These are phyloP conservation scores for Ophiocordyceps camponoti-saundersi DNA, from an alignment of 2,329 filamentous ascomycete genomes.

Conservation along the genomic window DNA sequence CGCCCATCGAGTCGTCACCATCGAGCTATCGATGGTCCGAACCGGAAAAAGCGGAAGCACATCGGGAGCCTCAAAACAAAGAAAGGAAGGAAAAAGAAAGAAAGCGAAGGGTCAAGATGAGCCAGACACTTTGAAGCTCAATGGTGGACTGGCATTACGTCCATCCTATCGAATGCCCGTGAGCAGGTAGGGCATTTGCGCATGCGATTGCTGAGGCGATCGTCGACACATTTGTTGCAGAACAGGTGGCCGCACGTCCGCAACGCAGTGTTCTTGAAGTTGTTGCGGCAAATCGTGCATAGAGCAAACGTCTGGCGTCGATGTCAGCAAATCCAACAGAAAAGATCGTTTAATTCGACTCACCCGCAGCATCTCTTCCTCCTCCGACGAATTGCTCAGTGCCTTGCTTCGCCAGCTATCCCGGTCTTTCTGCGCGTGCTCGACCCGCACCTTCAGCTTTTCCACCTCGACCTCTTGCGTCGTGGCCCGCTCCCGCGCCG, in stretches of 20 bases:
- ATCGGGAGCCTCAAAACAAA: no score
- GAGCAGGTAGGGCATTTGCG: slow-evolving; percentile 93
- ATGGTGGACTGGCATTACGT: slow-evolving; percentile 60
- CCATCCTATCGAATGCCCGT: slow-evolving; percentile 77
- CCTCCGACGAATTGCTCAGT: slow-evolving; percentile 62
- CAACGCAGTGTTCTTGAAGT: slow-evolving; percentile 86
- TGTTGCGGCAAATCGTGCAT: slow-evolving; percentile 81
- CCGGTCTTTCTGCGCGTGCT: slow-evolving; percentile 65
- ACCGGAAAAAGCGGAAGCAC: neutral
- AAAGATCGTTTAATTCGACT: slow-evolving; percentile 22
- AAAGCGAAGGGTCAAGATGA: neutral
- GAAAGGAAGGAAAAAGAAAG: no score
- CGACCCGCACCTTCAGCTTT: slow-evolving; percentile 58
- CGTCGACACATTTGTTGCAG: slow-evolving; percentile 79
- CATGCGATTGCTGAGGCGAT: slow-evolving; percentile 75
- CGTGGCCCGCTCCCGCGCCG: slow-evolving; percentile 38
- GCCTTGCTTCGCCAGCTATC: slow-evolving; percentile 77
- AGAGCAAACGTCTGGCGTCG: slow-evolving; percentile 28
- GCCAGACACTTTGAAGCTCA: slow-evolving; percentile 6
- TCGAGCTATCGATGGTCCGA: neutral
- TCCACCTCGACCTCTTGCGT: slow-evolving; percentile 61
- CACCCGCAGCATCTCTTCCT: slow-evolving; percentile 76
- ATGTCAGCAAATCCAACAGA: neutral
- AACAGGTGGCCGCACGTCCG: slow-evolving; percentile 93
- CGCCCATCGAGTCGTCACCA: neutral